Base-by-base conservation (phyloP, 306 rosid genomes). In the Amphicarpaea edgeworthii region DNA sequence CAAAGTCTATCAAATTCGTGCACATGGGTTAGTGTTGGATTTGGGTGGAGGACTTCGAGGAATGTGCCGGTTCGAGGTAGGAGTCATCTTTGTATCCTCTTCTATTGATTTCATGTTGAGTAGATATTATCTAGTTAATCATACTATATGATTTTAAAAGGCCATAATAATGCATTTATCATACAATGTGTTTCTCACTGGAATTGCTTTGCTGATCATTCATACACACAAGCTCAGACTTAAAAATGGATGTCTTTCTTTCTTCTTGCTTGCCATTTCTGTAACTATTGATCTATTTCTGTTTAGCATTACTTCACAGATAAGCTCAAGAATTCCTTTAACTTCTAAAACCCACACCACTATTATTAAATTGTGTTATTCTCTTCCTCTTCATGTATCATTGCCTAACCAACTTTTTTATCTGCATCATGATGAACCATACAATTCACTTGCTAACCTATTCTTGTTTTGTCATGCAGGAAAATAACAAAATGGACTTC, bases 51-150 rank as follows among this genome's bases (percentile, higher is more conserved):
- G 93, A 74, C 69, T 86, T 42, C 92, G 87, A 59, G 98, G 93
- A 68, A 92, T 95, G 97, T 87, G 87, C 84, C 89, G 91, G 53
- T 92, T 86, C 17, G 86, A 95, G 98, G 98, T 90, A 89, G 17
- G 78, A 61, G 58, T 34, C 10, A 21, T 60, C 6, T 30, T 30
- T 42, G 32, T 43, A 66, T 59, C 19, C 61, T 37, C 20, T 78
- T 69, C 68, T 49, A 51, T 68, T 16, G 70, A 67, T 61, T n/a
- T 72, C 14, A 28, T 58, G 40, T 71, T 68, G 60, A 11, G 9
- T 19, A 40, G 50, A 19, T 60, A 11, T 60, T 70, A 38, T 61
- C 57, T n/a, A 40, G 57, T n/a, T 55, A 72, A 6, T 28, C 61
- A 23, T 47, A 68, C 34, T 23, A 12, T 24, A 32, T 49, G 30